Percentiles rank a stretch among this genome's conserved stretches.
Conservation (phyloP, 2,329 filamentous ascomycete genomes). For the Aureobasidium sp. region DNA sequence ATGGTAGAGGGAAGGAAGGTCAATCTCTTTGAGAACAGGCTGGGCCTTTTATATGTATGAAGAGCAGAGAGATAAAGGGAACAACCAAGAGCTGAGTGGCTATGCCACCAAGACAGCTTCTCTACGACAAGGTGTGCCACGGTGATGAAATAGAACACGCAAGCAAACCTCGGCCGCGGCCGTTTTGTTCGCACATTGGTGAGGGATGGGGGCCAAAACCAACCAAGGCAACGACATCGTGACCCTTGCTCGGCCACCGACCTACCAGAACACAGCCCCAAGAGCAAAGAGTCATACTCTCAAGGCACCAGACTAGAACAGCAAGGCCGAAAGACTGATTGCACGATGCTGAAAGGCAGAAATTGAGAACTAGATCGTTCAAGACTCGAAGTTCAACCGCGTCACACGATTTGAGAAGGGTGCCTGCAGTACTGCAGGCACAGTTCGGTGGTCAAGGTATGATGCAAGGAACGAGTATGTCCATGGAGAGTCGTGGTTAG, state of each 20-base stretch:
- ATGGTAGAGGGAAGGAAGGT: background rate
- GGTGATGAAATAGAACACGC: background rate
- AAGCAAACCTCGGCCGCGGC: slow-evolving; percentile 9
- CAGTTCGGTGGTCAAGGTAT: background rate
- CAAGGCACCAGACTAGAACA: background rate
- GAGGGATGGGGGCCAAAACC: background rate
- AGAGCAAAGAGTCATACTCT: slow-evolving; percentile 5
- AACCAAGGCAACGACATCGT: slow-evolving; percentile 9
- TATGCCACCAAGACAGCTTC: background rate
- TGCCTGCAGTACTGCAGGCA: slow-evolving; percentile 13
- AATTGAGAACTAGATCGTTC: background rate
- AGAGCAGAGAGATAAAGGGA: background rate
- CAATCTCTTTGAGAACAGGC: background rate
- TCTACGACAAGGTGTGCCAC: slow-evolving; percentile 3
- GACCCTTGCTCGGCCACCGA: slow-evolving; percentile 8
- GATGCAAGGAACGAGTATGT: slow-evolving; percentile 9
- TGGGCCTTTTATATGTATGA: background rate
- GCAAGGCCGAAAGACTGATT: background rate
- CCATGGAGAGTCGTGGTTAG: background rate
- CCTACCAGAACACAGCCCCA: slow-evolving; percentile 14
- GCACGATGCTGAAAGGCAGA: background rate
- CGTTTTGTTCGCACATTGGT: background rate
- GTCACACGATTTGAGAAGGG: background rate
- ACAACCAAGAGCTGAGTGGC: background rate
- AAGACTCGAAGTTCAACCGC: background rate